Percentiles rank a stretch among this genome's conserved stretches.
phyloP scores from a whole-genome alignment of 352 stramenopile species.

The Peronospora destructor region DNA sequence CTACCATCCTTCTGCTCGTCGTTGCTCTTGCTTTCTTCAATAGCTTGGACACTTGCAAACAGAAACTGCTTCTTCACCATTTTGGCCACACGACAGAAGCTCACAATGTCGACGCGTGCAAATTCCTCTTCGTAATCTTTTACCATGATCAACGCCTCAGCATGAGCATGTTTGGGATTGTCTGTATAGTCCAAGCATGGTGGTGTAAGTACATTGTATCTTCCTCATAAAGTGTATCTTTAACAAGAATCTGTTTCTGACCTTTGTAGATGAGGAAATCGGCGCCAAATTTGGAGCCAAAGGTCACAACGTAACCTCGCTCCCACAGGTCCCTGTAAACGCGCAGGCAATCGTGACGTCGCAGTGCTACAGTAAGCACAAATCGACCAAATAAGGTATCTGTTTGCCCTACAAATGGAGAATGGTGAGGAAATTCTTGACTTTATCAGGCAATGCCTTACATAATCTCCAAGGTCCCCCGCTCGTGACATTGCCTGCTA shows the following conservation, averaged over 20 bases:
- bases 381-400: no score
- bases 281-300: constrained; percentile 76
- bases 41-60: constrained; percentile 35
- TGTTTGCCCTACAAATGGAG: neutral
- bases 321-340: constrained; percentile 70
- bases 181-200: constrained; percentile 12
- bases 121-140: constrained; percentile 42
- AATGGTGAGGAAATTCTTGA: neutral
- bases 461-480: constrained; percentile 18
- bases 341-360: constrained; percentile 23
- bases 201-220: neutral
- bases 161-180: constrained; percentile 38
- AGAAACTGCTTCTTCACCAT: constrained; percentile 70
- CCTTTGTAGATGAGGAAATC: constrained; percentile 77
- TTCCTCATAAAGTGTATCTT: neutral
- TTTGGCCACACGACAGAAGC: constrained; percentile 57
- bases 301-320: constrained; percentile 55
- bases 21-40: neutral
- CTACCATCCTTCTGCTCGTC: neutral
- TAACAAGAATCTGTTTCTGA: constrained; percentile 11
- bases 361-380: constrained; percentile 17
- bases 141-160: constrained; percentile 46
- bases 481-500: constrained; percentile 1
- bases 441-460: constrained; percentile 8
- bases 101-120: constrained; percentile 43